A percentile compares a stretch with the other conserved stretches of the same genome.
These are phyloP conservation scores for Beauveria asiatica DNA, from an alignment of 2,329 filamentous ascomycete genomes.

Conservation along the genomic window DNA sequence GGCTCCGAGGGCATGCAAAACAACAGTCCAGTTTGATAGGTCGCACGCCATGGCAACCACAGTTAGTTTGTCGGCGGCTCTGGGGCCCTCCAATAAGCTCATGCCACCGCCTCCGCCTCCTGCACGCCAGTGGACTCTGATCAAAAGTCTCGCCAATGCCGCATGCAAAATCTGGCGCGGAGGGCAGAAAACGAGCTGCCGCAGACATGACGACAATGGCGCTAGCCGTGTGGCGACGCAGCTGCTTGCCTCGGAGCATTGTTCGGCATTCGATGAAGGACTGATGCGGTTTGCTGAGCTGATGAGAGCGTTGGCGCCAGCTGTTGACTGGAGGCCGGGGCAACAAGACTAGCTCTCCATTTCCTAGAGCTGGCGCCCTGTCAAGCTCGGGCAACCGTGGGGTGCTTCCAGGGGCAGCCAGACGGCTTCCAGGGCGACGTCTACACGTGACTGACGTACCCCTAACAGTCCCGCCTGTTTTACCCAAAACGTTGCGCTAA, in stretches of 20 bases:
- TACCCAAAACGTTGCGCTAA: not conserved
- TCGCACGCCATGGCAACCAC: constrained; percentile 2
- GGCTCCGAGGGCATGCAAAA: not conserved
- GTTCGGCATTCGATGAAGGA: not conserved
- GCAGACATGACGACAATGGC: not conserved
- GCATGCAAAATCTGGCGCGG: not conserved
- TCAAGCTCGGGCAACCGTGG: not conserved
- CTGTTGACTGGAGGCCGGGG: not conserved
- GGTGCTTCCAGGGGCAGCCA: not conserved
- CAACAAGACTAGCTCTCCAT: not conserved
- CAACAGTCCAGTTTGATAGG: constrained; percentile 8
- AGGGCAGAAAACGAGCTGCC: not conserved
- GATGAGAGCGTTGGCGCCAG: not conserved
- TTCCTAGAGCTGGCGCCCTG: not conserved
- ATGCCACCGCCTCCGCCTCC: constrained; percentile 7
- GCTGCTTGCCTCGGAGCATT: not conserved
- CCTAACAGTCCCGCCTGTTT: constrained; percentile 13
- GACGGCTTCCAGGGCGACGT: not conserved
- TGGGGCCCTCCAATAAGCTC: constrained; percentile 9
- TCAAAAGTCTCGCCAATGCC: constrained; percentile 3
- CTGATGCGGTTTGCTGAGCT: not conserved
- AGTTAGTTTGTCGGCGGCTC: constrained; percentile 2
- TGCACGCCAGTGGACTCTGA: constrained; percentile 7
- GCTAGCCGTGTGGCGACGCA: not conserved
- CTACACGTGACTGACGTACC: constrained; percentile 22